A percentile compares a stretch with the other conserved stretches of the same genome.
Conservation (phyloP, 305 asterid genomes). For the Ajuga reptans region DNA sequence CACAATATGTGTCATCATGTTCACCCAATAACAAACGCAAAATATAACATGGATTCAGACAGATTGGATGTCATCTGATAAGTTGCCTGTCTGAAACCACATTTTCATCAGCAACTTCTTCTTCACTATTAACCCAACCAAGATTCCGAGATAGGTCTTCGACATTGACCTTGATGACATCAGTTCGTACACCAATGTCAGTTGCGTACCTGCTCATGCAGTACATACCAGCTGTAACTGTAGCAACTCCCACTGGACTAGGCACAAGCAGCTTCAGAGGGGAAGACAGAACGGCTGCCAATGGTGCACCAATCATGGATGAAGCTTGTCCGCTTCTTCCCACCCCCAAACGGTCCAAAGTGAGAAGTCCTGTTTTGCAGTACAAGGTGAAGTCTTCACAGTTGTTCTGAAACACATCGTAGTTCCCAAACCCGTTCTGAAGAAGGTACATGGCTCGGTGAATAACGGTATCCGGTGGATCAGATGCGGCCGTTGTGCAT, state of each 20-base stretch:
- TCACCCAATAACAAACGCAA: conserved; percentile 2
- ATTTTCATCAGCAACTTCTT: conserved; percentile 22
- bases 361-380: conserved; percentile 68
- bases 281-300: conserved; percentile 64
- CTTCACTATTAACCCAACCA: conserved; percentile 32
- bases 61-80: conserved; percentile 25
- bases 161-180: conserved; percentile 59
- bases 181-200: conserved; percentile 61
- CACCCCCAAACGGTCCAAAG: conserved; percentile 47
- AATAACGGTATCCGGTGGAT: conserved; percentile 40
- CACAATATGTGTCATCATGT: neutral
- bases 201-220: conserved; percentile 62
- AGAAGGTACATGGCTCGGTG: conserved; percentile 69
- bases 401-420: conserved; percentile 58
- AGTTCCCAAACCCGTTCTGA: conserved; percentile 68
- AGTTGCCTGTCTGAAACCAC: conserved; percentile 19
- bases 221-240: conserved; percentile 65
- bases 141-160: conserved; percentile 58
- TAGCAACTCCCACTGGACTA: conserved; percentile 60
- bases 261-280: conserved; percentile 56
- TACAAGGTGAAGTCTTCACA: conserved; percentile 75
- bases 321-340: conserved; percentile 79
- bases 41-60: neutral
- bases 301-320: conserved; percentile 60
- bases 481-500: conserved; percentile 61